phyloP scores from a whole-genome alignment of 176 grass and related monocot species.

The Oryza glaberrima region DNA sequence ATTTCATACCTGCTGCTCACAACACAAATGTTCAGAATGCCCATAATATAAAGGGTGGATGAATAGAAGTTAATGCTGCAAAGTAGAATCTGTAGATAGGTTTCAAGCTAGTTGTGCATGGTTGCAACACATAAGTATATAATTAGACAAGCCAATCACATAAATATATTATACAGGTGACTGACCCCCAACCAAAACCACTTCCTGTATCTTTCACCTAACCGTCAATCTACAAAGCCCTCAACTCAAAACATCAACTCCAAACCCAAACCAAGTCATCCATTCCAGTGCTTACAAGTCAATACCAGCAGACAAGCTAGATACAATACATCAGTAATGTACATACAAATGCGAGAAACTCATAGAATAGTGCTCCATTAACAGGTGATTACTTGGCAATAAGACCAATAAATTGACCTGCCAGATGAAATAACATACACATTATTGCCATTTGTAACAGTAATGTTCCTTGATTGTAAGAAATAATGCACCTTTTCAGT shows the following conservation, averaged over 20 bases:
- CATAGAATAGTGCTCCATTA: slow-evolving; percentile 28
- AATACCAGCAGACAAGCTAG: slow-evolving; percentile 44
- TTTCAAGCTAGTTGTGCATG: slow-evolving; percentile 22
- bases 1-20: slow-evolving; percentile 5
- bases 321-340: slow-evolving; percentile 43
- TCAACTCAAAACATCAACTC: slow-evolving; percentile 27
- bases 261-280: slow-evolving; percentile 49
- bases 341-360: slow-evolving; percentile 42
- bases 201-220: slow-evolving; percentile 48
- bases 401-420: slow-evolving; percentile 33
- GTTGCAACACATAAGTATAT: slow-evolving; percentile 15
- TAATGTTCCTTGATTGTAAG: slow-evolving; percentile 24
- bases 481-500: background rate
- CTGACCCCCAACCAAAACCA: slow-evolving; percentile 10
- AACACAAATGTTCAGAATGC: slow-evolving; percentile 12
- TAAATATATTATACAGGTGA: slow-evolving; percentile 51
- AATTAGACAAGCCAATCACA: slow-evolving; percentile 24
- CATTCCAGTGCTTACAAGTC: slow-evolving; percentile 33
- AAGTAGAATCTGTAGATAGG: slow-evolving; percentile 31
- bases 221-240: slow-evolving; percentile 40
- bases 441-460: background rate
- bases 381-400: slow-evolving; percentile 41
- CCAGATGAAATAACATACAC: slow-evolving; percentile 31
- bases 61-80: background rate
- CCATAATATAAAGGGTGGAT: background rate